phyloP scores from a whole-genome alignment of 2,329 filamentous ascomycete genomes.

The Neospermospora avenae region DNA sequence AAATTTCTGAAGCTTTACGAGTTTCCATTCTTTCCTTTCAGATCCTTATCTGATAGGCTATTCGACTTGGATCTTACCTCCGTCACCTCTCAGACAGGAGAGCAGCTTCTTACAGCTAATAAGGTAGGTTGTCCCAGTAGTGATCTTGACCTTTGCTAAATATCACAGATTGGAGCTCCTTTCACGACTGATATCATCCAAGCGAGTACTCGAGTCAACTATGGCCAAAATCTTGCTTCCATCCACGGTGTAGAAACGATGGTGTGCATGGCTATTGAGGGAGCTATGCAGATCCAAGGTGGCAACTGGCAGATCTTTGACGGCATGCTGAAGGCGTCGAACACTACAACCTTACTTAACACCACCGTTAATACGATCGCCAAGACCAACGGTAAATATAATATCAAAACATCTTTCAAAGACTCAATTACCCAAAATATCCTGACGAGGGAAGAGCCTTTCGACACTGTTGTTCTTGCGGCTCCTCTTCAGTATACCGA shows the following conservation, averaged over 20 bases:
- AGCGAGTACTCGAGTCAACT: constrained; percentile 89
- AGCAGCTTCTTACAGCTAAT: constrained; percentile 66
- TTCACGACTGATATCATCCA: constrained; percentile 85
- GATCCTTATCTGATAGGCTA: constrained; percentile 66
- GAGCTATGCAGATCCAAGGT: constrained; percentile 72
- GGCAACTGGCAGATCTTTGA: constrained; percentile 96
- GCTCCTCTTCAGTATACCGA: constrained; percentile 77
- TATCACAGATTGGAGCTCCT: constrained; percentile 50
- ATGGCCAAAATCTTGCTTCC: constrained; percentile 79
- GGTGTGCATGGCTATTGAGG: constrained; percentile 83
- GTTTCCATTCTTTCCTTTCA: constrained; percentile 78
- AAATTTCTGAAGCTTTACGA: constrained; percentile 81
- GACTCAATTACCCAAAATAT: constrained; percentile 4
- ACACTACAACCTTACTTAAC: constrained; percentile 60
- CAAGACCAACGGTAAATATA: constrained; percentile 48
- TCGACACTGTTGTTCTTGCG: constrained; percentile 80
- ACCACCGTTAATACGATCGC: constrained; percentile 63
- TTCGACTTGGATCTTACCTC: constrained; percentile 64
- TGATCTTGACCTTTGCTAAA: constrained; percentile 12
- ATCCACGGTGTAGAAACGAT: constrained; percentile 90
- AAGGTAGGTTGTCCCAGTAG: constrained; percentile 40
- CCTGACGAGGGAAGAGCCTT: constrained; percentile 39
- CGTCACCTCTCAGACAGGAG: constrained; percentile 68
- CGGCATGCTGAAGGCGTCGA: constrained; percentile 67
- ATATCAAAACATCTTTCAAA: constrained; percentile 36